These are phyloP conservation scores for Yarrowia keelungensis DNA, from an alignment of 805 yeast species.

Conservation along the genomic window DNA sequence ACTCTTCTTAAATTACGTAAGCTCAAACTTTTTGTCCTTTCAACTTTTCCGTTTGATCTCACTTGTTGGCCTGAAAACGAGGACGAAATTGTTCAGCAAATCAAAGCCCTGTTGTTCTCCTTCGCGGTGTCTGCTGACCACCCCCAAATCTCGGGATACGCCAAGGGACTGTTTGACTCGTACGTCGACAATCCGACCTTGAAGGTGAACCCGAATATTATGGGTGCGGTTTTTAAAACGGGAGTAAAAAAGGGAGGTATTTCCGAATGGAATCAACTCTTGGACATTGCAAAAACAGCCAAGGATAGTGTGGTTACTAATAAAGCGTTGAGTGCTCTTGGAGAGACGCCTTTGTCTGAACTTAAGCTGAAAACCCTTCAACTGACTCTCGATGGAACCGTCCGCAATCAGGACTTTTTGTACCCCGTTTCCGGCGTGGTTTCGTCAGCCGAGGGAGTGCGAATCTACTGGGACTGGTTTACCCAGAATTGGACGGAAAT, in stretches of 20 bases:
- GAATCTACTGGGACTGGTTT: constrained; percentile 75
- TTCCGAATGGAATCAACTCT: constrained; percentile 67
- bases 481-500: constrained; percentile 74
- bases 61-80: constrained; percentile 61
- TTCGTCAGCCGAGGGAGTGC: constrained; percentile 68
- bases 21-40: constrained; percentile 51
- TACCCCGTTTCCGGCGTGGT: constrained; percentile 79
- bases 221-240: constrained; percentile 67
- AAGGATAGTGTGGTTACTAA: constrained; percentile 68
- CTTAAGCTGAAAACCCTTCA: constrained; percentile 63
- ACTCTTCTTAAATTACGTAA: constrained; percentile 58
- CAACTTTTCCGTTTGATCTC: constrained; percentile 57
- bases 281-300: constrained; percentile 66
- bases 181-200: constrained; percentile 65
- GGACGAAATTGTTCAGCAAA: constrained; percentile 69
- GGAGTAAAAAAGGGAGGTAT: constrained; percentile 70
- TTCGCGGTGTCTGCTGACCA: constrained; percentile 49
- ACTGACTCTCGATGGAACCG: constrained; percentile 62
- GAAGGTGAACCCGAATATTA: constrained; percentile 72
- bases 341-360: constrained; percentile 62
- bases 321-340: constrained; percentile 72
- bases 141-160: constrained; percentile 49
- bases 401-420: constrained; percentile 73
- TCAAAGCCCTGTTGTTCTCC: constrained; percentile 60
- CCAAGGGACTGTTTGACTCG: constrained; percentile 56